A percentile compares a stretch with the other conserved stretches of the same genome.
phyloP scores from a whole-genome alignment of 2,329 filamentous ascomycete genomes.

The Geosmithia morbida region DNA sequence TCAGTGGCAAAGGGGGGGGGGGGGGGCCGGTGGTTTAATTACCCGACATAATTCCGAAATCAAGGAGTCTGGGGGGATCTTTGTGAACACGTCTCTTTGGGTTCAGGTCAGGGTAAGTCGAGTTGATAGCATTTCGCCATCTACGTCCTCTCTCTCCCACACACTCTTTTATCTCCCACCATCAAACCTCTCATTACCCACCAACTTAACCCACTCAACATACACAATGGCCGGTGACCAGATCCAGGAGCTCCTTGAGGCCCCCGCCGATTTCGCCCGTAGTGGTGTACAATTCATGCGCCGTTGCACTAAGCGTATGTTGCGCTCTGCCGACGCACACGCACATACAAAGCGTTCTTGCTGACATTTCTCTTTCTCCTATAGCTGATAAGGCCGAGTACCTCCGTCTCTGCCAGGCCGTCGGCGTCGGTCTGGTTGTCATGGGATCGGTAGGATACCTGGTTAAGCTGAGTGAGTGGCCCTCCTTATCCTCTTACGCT shows the following conservation, averaged over 20 bases:
- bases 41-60: not conserved
- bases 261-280: conserved; percentile 49
- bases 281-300: conserved; percentile 49
- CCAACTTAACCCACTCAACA: conserved; percentile 20
- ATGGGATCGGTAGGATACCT: conserved; percentile 59
- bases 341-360: not conserved
- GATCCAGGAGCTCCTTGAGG: conserved; percentile 55
- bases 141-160: not conserved
- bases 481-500: not conserved
- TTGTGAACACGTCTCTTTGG: conserved; percentile 3
- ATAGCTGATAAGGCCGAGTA: conserved; percentile 28
- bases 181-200: not conserved
- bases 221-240: conserved; percentile 44
- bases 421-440: conserved; percentile 55
- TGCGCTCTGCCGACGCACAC: not conserved
- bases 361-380: not conserved
- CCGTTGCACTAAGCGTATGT: conserved; percentile 47
- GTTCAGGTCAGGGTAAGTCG: not conserved
- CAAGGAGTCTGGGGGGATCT: not conserved
- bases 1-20: not conserved
- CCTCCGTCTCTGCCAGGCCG: conserved; percentile 36
- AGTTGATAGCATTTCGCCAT: not conserved
- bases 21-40: not conserved
- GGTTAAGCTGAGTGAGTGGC: conserved; percentile 49
- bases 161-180: not conserved